Percentiles rank a stretch among this genome's conserved stretches.
Evolutionary conservation across 345 rosid species (phyloP).

Genomic region (Orychophragmus violaceus): DNA sequence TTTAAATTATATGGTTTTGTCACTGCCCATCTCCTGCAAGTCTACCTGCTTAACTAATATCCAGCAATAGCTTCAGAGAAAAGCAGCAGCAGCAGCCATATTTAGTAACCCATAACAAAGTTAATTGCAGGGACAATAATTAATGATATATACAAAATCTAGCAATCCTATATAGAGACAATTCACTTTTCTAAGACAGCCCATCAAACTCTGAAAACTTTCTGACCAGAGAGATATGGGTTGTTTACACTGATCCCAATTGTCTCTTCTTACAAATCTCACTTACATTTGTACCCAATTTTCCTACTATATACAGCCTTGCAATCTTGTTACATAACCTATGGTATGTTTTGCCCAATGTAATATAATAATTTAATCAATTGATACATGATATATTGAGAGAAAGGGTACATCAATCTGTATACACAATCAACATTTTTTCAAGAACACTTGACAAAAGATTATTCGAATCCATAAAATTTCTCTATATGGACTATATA

Average conservation of each 20-base stretch:
- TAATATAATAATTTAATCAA: not conserved
- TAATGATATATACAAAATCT: not conserved
- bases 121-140: conserved; percentile 13
- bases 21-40: conserved; percentile 36
- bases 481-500: not conserved
- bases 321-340: conserved; percentile 16
- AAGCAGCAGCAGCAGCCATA: conserved; percentile 33
- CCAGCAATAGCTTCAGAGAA: conserved; percentile 32
- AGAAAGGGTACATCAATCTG: not conserved
- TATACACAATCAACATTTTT: not conserved
- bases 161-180: conserved; percentile 9
- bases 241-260: conserved; percentile 36
- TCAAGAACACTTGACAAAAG: conserved; percentile 3
- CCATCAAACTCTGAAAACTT: conserved; percentile 28
- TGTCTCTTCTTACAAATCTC: conserved; percentile 25
- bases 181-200: conserved; percentile 34
- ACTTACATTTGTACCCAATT: conserved; percentile 3
- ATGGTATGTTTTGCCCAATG: conserved; percentile 11
- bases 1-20: conserved; percentile 12
- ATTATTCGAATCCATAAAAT: not conserved
- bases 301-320: not conserved
- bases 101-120: conserved; percentile 32
- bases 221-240: conserved; percentile 34
- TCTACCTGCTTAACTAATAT: conserved; percentile 25
- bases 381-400: not conserved